Base-by-base conservation (phyloP, 2,329 filamentous ascomycete genomes). In the Diaporthe sp. region DNA sequence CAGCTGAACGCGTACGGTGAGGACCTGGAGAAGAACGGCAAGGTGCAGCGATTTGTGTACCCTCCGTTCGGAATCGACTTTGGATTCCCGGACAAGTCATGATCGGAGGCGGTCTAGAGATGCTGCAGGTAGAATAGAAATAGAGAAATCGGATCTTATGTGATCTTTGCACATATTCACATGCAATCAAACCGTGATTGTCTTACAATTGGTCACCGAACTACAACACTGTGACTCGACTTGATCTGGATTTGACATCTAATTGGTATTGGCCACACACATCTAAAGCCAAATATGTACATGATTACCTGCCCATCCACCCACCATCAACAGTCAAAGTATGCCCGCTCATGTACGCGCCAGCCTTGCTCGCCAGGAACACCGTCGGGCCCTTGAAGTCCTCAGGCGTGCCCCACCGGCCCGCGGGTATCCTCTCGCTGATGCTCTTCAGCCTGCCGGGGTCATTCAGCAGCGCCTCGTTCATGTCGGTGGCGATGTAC, bases 401-500 rank as follows among this genome's bases (percentile, higher is more conserved):
- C 37, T 97, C 95, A 0, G 95, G 93, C 15, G 83, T 88, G 0
- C 95, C 95, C 95, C 95, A 98, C 79, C 95, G 87, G 0, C 94
- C 95, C 0, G 94, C 94, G 0, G 95, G 95, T 80, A 98, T 98
- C 74, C 95, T 87, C 46, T 91, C 92, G 81, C 94, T 89, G 79
- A 98, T 98, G 80, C 93, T 93, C 78, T 88, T 90, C 76, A 94
- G 89, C 49, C 95, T 87, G 79, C 89, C 90, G 80, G 90, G 84
- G 83, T 98, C 92, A 70, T 92, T 90, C 58, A 98, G 90, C 81
- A 98, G 84, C 3, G 95, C 95, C 78, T 89, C 90, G 83, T 98
- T 98, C 96, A 98, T 98, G 76, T 98, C 95, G n/a, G 95, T 98
- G 68, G 91, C 94, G 79, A 98, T 94, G 84, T 98, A 98, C 0